Evolutionary conservation across 352 stramenopile genomes (phyloP), one percentile per base, ranked within the genome.

Genomic region (Blastocystis sp.): DNA sequence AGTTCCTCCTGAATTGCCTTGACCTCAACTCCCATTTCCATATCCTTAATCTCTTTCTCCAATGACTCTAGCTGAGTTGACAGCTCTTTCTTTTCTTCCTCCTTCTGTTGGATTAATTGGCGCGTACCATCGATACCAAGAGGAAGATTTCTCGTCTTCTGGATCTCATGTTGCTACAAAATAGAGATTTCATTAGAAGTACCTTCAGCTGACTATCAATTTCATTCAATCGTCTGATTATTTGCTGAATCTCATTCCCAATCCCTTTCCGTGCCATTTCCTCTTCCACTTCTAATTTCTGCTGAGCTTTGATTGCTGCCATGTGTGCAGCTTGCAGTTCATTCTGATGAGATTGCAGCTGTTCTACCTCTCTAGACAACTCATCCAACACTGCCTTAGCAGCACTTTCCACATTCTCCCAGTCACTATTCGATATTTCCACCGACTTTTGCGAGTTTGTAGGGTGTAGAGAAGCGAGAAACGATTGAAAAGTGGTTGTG

Each of bases 261-360:
- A 93, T 90, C 11, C 92, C 87, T 0, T 43, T 53, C 54, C 90
- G 54, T 20, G 95, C 94, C 90, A 97, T 97, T 76, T 96, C 95
- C 26, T 95, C 91, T 76, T 98, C 98, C 30, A 94, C 92, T 43
- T 73, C 63, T 37, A 73, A n/a, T 6, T 45, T 2, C 24, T 43
- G 20, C 63, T 45, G 24, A 20, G 13, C 39, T 7, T 43, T 45
- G 16, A 9, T n/a, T 37, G 47, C 50, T 59, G 30, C 30, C 30
- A 34, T 34, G 30, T 1, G 0, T 34, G 30, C 30, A 34, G 30
- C 30, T 34, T 34, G 30, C 30, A 34, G 30, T 0, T 34, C 30
- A 34, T 34, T 34, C 30, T 34, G 30, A 34, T 34, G 30, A 34
- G 30, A 34, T 34, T 1, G 30, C 30, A 34, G 30, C 30, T 34